Conservation (phyloP, 768 basidiomycete genomes). For the Psilocybe sp. region DNA sequence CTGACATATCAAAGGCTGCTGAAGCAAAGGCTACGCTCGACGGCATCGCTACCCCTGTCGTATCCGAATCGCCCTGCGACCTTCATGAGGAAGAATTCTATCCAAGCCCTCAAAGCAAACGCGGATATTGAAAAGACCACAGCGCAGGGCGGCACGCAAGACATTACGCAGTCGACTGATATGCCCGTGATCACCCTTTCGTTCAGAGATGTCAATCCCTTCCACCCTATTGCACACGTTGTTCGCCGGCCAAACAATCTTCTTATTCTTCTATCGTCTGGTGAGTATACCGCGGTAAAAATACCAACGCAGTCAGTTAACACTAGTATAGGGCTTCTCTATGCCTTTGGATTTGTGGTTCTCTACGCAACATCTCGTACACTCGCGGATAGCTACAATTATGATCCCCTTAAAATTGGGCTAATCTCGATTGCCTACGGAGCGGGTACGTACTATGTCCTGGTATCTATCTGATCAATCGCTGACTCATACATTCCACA, state of each 20-base stretch:
- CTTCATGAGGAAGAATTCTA: background rate
- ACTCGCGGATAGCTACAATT: slow-evolving; percentile 59
- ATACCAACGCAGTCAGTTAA: background rate
- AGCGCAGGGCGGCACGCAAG: slow-evolving; percentile 18
- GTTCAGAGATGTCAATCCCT: slow-evolving; percentile 71
- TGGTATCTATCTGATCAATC: background rate
- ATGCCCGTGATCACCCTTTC: slow-evolving; percentile 44
- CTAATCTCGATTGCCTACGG: slow-evolving; percentile 77
- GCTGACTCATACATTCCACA: slow-evolving; percentile 8
- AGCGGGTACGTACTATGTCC: slow-evolving; percentile 38
- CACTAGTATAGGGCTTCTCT: slow-evolving; percentile 52
- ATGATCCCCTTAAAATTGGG: slow-evolving; percentile 69
- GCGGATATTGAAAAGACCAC: slow-evolving; percentile 23
- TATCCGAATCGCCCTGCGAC: background rate
- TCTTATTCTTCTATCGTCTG: slow-evolving; percentile 61
- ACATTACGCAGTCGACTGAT: slow-evolving; percentile 8
- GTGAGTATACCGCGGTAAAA: slow-evolving; percentile 30
- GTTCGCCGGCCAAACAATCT: slow-evolving; percentile 66
- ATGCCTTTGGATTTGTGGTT: slow-evolving; percentile 68
- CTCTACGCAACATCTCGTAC: slow-evolving; percentile 76
- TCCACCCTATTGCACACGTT: slow-evolving; percentile 58
- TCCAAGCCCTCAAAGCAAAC: slow-evolving; percentile 8
- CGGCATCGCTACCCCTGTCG: background rate
- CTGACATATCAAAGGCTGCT: slow-evolving; percentile 72
- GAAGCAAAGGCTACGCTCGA: slow-evolving; percentile 33